Evolutionary conservation across 768 basidiomycete species (phyloP).

Genomic region (Floccularia luteovirens): DNA sequence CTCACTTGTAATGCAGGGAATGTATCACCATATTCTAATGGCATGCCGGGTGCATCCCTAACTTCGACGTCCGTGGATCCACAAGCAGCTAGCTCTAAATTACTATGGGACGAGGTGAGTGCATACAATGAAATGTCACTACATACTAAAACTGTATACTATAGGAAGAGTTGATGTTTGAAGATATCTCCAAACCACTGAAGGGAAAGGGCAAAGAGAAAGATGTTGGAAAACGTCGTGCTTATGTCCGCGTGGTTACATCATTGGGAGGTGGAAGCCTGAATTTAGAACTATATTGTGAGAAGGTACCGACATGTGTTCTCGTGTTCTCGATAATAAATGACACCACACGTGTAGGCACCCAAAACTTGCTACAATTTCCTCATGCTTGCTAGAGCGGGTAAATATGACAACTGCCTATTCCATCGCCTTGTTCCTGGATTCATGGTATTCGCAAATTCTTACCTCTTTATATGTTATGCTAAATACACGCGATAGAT

Average conservation of each 20-base stretch:
- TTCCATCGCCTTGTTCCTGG: constrained; percentile 94
- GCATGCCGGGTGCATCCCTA: constrained; percentile 84
- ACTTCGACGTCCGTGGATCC: constrained; percentile 91
- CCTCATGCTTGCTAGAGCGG: constrained; percentile 82
- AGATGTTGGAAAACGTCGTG: constrained; percentile 83
- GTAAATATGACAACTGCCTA: constrained; percentile 83
- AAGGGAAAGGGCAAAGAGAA: constrained; percentile 93
- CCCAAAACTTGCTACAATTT: constrained; percentile 99
- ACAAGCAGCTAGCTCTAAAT: constrained; percentile 56
- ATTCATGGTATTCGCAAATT: constrained; percentile 66
- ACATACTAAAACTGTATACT: neutral
- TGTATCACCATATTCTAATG: constrained; percentile 85
- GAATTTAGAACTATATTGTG: constrained; percentile 82
- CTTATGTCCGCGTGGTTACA: constrained; percentile 94
- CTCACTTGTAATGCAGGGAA: constrained; percentile 50
- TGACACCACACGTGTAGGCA: constrained; percentile 42
- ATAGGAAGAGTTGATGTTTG: constrained; percentile 96
- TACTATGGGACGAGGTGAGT: constrained; percentile 89
- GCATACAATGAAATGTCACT: neutral
- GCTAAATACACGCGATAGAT: constrained; percentile 39
- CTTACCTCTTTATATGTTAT: constrained; percentile 1
- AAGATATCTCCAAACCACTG: constrained; percentile 72
- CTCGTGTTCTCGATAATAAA: neutral
- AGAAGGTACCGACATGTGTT: constrained; percentile 51
- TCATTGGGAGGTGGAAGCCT: constrained; percentile 81